phyloP scores from a whole-genome alignment of 805 yeast genomes.

The Lachancea lanzarotensis region DNA sequence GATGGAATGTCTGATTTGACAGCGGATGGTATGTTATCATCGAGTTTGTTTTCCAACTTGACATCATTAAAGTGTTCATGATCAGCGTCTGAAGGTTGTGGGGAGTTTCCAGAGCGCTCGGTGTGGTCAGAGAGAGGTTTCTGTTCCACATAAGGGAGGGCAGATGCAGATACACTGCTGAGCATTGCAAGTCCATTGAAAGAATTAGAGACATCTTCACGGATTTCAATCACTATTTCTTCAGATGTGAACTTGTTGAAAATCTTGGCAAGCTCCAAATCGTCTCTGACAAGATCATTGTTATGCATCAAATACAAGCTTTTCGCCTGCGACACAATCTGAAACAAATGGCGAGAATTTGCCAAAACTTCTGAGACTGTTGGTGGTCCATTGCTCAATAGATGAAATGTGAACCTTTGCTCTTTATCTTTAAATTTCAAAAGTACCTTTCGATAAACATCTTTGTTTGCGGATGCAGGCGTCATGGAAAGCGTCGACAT shows the following conservation, averaged over 20 bases:
- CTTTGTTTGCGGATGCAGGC: constrained; percentile 34
- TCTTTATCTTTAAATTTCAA: constrained; percentile 48
- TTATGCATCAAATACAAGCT: constrained; percentile 20
- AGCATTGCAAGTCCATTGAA: constrained; percentile 25
- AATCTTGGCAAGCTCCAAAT: constrained; percentile 42
- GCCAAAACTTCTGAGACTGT: constrained; percentile 69
- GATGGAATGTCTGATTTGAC: not conserved
- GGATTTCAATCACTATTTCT: constrained; percentile 38
- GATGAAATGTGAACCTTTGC: constrained; percentile 60
- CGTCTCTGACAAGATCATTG: constrained; percentile 33
- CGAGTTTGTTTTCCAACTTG: not conserved
- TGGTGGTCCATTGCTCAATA: constrained; percentile 69
- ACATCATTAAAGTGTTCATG: not conserved
- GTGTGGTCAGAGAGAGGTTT: not conserved
- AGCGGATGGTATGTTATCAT: not conserved
- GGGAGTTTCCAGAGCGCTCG: not conserved
- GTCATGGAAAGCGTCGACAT: constrained; percentile 29
- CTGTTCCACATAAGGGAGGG: not conserved
- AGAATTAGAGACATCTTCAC: constrained; percentile 12
- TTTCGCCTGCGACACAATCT: constrained; percentile 31
- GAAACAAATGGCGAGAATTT: constrained; percentile 69
- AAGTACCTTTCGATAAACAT: constrained; percentile 35
- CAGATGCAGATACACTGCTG: constrained; percentile 25
- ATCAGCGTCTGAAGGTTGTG: not conserved
- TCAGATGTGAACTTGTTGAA: constrained; percentile 33